A percentile compares a stretch with the other conserved stretches of the same genome.
Conservation (phyloP, 139 green algal genomes). For the Picochlorum sp. region DNA sequence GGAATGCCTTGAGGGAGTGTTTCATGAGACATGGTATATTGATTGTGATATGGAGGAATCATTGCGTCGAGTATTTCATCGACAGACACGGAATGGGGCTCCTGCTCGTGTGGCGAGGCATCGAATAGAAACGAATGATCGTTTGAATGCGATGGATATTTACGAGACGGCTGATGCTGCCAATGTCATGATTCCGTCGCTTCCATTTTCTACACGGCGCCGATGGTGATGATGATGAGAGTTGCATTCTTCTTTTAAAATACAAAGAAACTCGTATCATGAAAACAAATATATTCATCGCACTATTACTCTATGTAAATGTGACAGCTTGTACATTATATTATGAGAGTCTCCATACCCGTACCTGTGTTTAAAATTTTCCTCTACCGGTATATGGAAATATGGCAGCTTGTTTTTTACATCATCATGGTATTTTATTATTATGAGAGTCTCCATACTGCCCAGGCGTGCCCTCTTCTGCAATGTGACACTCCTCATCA, state of each 20-base stretch:
- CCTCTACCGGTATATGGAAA: no score
- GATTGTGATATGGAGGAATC: constrained; percentile 49
- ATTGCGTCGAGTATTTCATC: constrained; percentile 48
- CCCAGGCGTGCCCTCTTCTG: constrained; percentile 27
- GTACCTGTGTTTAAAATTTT: no score
- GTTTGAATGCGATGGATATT: constrained; percentile 61
- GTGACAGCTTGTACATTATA: no score
- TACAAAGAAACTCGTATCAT: no score
- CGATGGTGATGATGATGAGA: not conserved
- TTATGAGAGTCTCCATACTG: constrained; percentile 14
- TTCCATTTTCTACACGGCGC: not conserved
- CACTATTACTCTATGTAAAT: no score
- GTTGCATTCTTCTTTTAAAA: no score
- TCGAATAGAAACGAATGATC: constrained; percentile 62
- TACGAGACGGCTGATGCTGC: constrained; percentile 9
- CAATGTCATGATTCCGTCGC: constrained; percentile 13
- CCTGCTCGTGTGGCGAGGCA: constrained; percentile 26
- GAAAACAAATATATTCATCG: not conserved
- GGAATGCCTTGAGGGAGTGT: constrained; percentile 34
- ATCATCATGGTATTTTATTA: no score
- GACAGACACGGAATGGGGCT: constrained; percentile 38
- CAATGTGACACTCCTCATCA: constrained; percentile 14
- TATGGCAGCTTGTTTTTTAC: no score
- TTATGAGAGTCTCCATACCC: no score
- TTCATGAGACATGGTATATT: constrained; percentile 71